Percentiles rank a stretch among this genome's conserved stretches.
phyloP scores from a whole-genome alignment of 1,284 basidiomycete genomes.

The Melampsora abietis-canadensis region DNA sequence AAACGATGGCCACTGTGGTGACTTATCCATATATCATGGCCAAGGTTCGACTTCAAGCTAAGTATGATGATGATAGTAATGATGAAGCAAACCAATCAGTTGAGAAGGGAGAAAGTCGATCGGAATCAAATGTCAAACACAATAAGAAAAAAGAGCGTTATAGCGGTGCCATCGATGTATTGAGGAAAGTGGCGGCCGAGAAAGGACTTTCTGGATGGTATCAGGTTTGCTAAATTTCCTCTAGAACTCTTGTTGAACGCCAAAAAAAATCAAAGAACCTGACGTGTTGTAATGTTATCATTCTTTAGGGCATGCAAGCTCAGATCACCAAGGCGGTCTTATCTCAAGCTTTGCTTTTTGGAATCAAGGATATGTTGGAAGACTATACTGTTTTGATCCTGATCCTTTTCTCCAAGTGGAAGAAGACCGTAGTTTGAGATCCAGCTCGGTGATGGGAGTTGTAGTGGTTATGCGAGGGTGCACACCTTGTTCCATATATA shows the following conservation, averaged over 20 bases:
- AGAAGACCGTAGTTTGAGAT: not conserved
- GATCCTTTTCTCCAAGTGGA: slow-evolving; percentile 23
- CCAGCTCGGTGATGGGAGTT: too few relatives aligned
- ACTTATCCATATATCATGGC: slow-evolving; percentile 72
- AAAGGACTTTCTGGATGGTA: slow-evolving; percentile 79
- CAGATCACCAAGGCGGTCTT: slow-evolving; percentile 85
- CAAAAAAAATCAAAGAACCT: too few relatives aligned
- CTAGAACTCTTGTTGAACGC: not conserved
- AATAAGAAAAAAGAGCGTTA: slow-evolving; percentile 56
- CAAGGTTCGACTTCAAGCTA: slow-evolving; percentile 92
- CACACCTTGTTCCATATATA: too few relatives aligned
- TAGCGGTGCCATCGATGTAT: slow-evolving; percentile 71
- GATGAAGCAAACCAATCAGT: slow-evolving; percentile 45
- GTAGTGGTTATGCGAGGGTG: too few relatives aligned
- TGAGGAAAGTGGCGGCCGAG: slow-evolving; percentile 68
- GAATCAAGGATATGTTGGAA: slow-evolving; percentile 40
- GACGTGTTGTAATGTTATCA: too few relatives aligned
- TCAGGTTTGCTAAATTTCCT: slow-evolving; percentile 56
- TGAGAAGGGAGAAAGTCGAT: slow-evolving; percentile 10
- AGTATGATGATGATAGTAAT: slow-evolving; percentile 45
- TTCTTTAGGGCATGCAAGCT: slow-evolving; percentile 73
- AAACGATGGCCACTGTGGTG: slow-evolving; percentile 91
- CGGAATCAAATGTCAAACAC: slow-evolving; percentile 23
- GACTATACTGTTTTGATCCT: slow-evolving; percentile 43
- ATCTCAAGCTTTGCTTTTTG: slow-evolving; percentile 61